Base-by-base conservation (phyloP, 2,329 filamentous ascomycete species). In the Cladophialophora chaetospira region DNA sequence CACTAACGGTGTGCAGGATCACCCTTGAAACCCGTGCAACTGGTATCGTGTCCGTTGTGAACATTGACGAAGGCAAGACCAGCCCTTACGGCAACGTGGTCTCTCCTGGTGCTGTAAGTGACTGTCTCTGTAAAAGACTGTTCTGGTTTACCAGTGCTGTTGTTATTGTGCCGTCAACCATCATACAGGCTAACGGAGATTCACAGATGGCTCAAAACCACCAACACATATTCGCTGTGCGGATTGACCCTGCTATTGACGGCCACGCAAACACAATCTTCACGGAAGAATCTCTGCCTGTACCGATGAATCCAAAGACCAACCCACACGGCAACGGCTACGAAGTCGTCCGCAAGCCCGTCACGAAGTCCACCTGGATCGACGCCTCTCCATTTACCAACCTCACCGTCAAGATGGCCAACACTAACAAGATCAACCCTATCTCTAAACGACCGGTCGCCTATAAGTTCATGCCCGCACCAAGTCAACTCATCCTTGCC, bases 171-270 rank as follows among this genome's bases (percentile, higher is more conserved):
- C n/a, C n/a, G n/a, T n/a, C n/a, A n/a, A n/a, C n/a, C n/a, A n/a
- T n/a, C n/a, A n/a, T n/a, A n/a, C n/a, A n/a, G n/a, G n/a, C n/a
- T n/a, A n/a, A n/a, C n/a, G n/a, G n/a, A n/a, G n/a, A n/a, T n/a
- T n/a, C n/a, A n/a, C n/a, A n/a, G n/a, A n/a, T n/a, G 0, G 87
- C 86, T 0, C 84, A 84, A 58, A 85, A 87, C 68, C 86, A 89
- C 63, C 87, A 89, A 68, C 86, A 89, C 71, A 77, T 89, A 40
- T 88, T 89, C 67, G 80, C 77, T n/a, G 71, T 84, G 40, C 78
- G 86, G 1, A 81, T 89, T 46, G 86, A 89, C 63, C 85, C 86
- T 0, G 81, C 82, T 6, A 78, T 88, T 35, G 84, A 87, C 61
- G 72, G 77, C 21, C 73, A 79, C 63, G 63, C 74, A 2, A 86